Conservation (phyloP, 164 flowering plant genomes). For the Chimonanthus praecox region DNA sequence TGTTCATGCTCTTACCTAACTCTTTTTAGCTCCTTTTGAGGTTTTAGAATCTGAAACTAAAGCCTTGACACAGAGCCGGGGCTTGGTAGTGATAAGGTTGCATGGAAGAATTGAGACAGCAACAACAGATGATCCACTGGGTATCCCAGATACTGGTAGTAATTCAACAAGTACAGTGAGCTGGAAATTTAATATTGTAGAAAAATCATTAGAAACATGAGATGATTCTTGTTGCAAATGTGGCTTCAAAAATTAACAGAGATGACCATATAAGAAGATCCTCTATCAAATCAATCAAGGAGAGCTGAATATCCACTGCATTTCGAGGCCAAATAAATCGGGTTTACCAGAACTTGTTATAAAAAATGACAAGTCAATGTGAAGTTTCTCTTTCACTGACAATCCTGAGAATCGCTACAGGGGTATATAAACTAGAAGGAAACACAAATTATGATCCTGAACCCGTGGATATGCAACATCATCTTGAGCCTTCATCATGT, state of each 20-base stretch:
- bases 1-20: too few relatives aligned
- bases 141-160: slow-evolving; percentile 61
- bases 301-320: not conserved
- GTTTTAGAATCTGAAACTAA: slow-evolving; percentile 41
- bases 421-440: not conserved
- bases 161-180: slow-evolving; percentile 65
- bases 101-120: slow-evolving; percentile 72
- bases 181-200: slow-evolving; percentile 27
- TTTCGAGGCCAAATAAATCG: not conserved
- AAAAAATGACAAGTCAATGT: not conserved
- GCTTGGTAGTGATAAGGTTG: slow-evolving; percentile 58
- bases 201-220: not conserved
- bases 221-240: not conserved
- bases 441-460: not conserved
- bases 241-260: not conserved
- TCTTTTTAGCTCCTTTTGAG: slow-evolving; percentile 5
- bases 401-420: not conserved
- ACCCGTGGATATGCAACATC: not conserved
- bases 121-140: slow-evolving; percentile 47
- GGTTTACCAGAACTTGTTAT: not conserved
- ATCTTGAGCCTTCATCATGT: too few relatives aligned
- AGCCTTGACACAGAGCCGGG: slow-evolving; percentile 62
- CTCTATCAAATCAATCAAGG: not conserved
- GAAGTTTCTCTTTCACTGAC: not conserved
- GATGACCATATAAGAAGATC: not conserved